phyloP scores from a whole-genome alignment of 805 yeast species.

The Teunomyces cretensis region DNA sequence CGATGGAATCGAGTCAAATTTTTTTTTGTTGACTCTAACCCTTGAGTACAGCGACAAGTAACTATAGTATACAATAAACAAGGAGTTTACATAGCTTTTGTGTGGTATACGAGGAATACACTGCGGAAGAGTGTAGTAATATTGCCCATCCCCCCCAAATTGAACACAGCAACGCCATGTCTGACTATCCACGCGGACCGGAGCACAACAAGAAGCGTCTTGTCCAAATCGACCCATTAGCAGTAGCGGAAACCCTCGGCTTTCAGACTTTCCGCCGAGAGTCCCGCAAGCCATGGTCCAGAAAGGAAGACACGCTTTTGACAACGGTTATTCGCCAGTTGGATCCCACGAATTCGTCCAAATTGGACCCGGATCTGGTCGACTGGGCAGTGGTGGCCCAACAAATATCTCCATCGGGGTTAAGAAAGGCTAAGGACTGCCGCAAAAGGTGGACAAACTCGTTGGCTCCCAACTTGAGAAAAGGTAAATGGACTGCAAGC shows the following conservation, averaged over 20 bases:
- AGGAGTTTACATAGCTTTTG: not conserved
- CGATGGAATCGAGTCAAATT: not conserved
- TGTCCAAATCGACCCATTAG: constrained; percentile 47
- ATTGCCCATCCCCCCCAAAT: no score
- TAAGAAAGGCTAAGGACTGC: constrained; percentile 76
- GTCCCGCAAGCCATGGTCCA: constrained; percentile 69
- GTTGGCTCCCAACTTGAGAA: constrained; percentile 74
- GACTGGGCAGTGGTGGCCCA: constrained; percentile 63
- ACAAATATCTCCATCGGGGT: constrained; percentile 38
- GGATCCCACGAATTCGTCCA: constrained; percentile 21
- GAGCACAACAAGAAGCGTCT: constrained; percentile 11
- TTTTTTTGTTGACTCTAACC: constrained; percentile 1
- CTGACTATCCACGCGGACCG: not conserved
- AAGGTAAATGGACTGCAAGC: constrained; percentile 83
- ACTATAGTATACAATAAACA: constrained; percentile 1
- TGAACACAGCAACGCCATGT: not conserved
- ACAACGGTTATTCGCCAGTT: constrained; percentile 40
- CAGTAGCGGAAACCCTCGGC: constrained; percentile 70
- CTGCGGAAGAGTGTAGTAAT: not conserved
- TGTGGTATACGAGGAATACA: not conserved
- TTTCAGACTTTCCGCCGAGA: constrained; percentile 68
- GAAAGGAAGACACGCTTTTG: constrained; percentile 65
- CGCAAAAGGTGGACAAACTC: constrained; percentile 86
- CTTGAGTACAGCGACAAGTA: not conserved
- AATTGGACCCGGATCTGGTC: constrained; percentile 39